Evolutionary conservation across 768 basidiomycete genomes (phyloP).

Genomic region (Mycena metata): DNA sequence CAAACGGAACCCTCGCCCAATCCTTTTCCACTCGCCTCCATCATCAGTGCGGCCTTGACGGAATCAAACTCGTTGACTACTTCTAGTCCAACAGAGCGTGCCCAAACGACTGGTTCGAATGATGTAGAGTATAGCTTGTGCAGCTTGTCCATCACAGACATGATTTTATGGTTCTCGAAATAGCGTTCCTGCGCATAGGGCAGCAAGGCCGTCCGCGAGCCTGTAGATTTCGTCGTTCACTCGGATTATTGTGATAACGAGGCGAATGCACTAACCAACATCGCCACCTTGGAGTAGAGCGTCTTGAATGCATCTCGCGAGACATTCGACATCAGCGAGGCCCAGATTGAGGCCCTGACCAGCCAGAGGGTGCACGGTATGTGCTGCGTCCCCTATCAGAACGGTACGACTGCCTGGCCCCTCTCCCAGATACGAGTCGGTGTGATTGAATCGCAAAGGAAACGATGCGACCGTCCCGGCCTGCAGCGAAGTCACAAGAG

Average conservation of each 20-base stretch:
- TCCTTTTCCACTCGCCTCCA: constrained; percentile 70
- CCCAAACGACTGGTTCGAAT: constrained; percentile 82
- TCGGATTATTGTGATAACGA: neutral
- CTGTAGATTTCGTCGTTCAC: constrained; percentile 51
- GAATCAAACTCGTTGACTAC: constrained; percentile 90
- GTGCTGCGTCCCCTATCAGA: constrained; percentile 96
- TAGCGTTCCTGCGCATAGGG: constrained; percentile 89
- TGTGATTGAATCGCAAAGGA: constrained; percentile 89
- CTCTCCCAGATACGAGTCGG: constrained; percentile 88
- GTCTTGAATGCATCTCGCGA: constrained; percentile 73
- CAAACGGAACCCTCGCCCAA: constrained; percentile 44
- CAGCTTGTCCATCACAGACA: constrained; percentile 90
- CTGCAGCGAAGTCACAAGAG: constrained; percentile 80
- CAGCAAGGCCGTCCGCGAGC: constrained; percentile 79
- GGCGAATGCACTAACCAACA: constrained; percentile 68
- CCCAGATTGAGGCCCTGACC: constrained; percentile 97
- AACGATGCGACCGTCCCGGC: constrained; percentile 86
- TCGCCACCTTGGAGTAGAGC: constrained; percentile 79
- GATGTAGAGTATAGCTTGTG: constrained; percentile 87
- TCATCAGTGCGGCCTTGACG: constrained; percentile 88
- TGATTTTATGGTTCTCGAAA: constrained; percentile 85
- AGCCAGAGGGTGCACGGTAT: constrained; percentile 94
- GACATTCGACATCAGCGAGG: constrained; percentile 84
- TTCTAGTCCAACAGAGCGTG: constrained; percentile 88
- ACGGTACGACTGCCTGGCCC: constrained; percentile 78